phyloP scores from a whole-genome alignment of 495 filamentous ascomycete species.

The Aspergillus avenaceus region DNA sequence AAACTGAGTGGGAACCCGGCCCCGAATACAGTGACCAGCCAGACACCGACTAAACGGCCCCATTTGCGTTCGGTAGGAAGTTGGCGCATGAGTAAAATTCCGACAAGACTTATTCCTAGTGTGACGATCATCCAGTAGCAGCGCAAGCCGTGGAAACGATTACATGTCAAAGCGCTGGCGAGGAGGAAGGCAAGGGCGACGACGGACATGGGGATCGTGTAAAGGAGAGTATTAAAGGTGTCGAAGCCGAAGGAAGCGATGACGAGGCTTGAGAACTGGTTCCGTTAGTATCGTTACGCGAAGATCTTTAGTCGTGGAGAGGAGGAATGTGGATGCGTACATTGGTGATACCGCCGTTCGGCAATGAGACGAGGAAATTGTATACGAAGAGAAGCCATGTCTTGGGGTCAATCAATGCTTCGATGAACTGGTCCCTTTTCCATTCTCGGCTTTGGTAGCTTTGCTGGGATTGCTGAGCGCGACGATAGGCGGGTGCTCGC shows the following conservation, averaged over 20 bases:
- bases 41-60: slow-evolving; percentile 53
- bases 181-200: slow-evolving; percentile 36
- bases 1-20: slow-evolving; percentile 54
- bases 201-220: slow-evolving; percentile 32
- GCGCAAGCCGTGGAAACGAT: slow-evolving; percentile 24
- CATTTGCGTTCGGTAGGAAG: slow-evolving; percentile 46
- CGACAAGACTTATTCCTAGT: slow-evolving; percentile 37
- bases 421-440: slow-evolving; percentile 10
- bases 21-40: slow-evolving; percentile 45
- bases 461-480: slow-evolving; percentile 6
- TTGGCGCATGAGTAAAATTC: slow-evolving; percentile 55
- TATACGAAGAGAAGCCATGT: slow-evolving; percentile 11
- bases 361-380: slow-evolving; percentile 5
- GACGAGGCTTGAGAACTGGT: slow-evolving; percentile 35
- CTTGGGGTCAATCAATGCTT: slow-evolving; percentile 11
- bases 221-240: slow-evolving; percentile 31
- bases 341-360: slow-evolving; percentile 11
- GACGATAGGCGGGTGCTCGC: slow-evolving; percentile 3
- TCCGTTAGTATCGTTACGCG: no score
- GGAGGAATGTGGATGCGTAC: slow-evolving; percentile 2
- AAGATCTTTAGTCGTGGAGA: not conserved
- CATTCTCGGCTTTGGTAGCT: slow-evolving; percentile 5
- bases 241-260: slow-evolving; percentile 39
- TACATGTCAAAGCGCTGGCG: slow-evolving; percentile 14
- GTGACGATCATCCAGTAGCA: slow-evolving; percentile 32